Percentiles rank a stretch among this genome's conserved stretches.
These are phyloP conservation scores for Pneumocystis oryctolagi DNA, from an alignment of 1,139 yeast species.

Conservation along the genomic window DNA sequence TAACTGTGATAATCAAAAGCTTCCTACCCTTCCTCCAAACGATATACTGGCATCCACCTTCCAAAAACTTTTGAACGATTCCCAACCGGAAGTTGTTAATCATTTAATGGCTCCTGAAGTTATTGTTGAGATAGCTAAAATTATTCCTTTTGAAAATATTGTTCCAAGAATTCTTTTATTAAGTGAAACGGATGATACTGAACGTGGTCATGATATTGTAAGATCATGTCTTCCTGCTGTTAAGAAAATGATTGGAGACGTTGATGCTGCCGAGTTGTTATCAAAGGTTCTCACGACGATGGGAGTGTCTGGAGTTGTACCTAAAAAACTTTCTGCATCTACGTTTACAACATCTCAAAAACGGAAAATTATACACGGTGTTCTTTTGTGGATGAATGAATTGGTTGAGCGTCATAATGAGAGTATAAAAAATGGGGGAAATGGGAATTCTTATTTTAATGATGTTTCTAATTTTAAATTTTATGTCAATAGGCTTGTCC, in stretches of 20 bases:
- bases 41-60: constrained; percentile 9
- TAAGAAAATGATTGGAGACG: constrained; percentile 8
- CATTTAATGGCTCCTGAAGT: constrained; percentile 14
- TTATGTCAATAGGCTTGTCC: constrained; percentile 11
- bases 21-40: constrained; percentile 6
- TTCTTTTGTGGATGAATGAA: constrained; percentile 12
- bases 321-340: constrained; percentile 1
- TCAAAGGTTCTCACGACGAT: constrained; percentile 3
- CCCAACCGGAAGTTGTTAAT: constrained; percentile 12
- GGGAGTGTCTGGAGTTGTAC: constrained; percentile 6
- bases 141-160: constrained; percentile 10
- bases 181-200: constrained; percentile 10
- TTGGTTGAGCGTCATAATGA: constrained; percentile 8
- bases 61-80: constrained; percentile 10
- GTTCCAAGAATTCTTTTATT: constrained; percentile 12
- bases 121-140: constrained; percentile 8
- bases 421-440: constrained; percentile 4
- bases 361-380: constrained; percentile 13
- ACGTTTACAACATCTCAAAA: constrained; percentile 13
- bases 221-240: constrained; percentile 10
- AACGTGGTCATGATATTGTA: constrained; percentile 8
- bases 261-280: constrained; percentile 7
- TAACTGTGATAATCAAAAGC: constrained; percentile 7
- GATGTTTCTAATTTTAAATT: constrained; percentile 7
- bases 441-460: constrained; percentile 7